These are phyloP conservation scores for Hansenula sp. DNA, from an alignment of 1,139 yeast genomes.

Conservation along the genomic window DNA sequence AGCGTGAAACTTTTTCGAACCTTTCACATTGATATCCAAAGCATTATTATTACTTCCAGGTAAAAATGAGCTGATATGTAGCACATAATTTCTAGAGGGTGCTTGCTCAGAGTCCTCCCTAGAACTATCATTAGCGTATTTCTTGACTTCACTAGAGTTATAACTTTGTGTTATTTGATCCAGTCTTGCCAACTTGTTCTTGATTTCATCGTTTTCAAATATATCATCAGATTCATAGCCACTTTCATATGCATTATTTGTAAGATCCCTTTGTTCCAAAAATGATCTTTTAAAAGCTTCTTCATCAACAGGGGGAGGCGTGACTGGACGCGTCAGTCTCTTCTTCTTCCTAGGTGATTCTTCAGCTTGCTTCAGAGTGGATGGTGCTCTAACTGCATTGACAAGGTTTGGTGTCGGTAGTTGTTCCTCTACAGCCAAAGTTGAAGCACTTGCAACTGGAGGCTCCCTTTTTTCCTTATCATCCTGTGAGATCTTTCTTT, in stretches of 20 bases:
- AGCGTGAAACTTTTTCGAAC: slow-evolving; percentile 16
- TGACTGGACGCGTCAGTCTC: slow-evolving; percentile 7
- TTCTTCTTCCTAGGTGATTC: slow-evolving; percentile 1
- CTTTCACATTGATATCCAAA: slow-evolving; percentile 15
- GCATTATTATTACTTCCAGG: slow-evolving; percentile 19
- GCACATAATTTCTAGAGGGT: slow-evolving; percentile 8
- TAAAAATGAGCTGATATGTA: slow-evolving; percentile 18
- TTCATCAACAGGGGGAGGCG: slow-evolving; percentile 19
- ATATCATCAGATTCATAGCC: background rate
- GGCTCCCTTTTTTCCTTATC: background rate
- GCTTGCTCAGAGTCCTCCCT: slow-evolving; percentile 1
- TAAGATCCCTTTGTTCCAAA: background rate
- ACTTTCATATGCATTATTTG: background rate
- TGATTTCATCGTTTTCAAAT: background rate
- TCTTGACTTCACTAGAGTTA: background rate
- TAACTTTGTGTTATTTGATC: background rate
- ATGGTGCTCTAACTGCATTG: too few species aligned
- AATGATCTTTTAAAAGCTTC: slow-evolving; percentile 6
- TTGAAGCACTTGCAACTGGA: background rate
- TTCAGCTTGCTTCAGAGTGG: background rate
- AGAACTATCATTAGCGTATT: background rate
- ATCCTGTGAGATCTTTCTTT: background rate
- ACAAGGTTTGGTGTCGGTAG: slow-evolving; percentile 1
- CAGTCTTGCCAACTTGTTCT: background rate
- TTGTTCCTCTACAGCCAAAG: too few species aligned